These are phyloP conservation scores for Jaminaea rosea DNA, from an alignment of 1,284 basidiomycete genomes.

Conservation along the genomic window DNA sequence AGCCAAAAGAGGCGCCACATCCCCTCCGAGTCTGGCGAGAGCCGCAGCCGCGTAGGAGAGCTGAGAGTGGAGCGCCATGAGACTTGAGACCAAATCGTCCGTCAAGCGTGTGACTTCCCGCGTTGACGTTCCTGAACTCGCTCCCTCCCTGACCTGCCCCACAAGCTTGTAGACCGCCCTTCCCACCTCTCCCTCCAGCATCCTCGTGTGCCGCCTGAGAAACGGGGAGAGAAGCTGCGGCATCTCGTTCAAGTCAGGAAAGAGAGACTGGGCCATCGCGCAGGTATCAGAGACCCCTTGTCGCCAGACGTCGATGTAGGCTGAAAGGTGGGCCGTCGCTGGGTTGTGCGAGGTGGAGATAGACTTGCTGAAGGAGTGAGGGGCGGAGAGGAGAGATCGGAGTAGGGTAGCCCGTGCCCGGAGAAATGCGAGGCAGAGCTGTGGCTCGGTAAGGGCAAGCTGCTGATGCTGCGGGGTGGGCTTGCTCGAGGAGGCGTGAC, in stretches of 20 bases:
- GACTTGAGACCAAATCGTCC: background rate
- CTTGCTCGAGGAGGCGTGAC: too few species aligned
- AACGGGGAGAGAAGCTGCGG: background rate
- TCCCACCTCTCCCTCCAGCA: background rate
- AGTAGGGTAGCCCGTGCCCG: background rate
- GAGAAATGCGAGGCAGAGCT: background rate
- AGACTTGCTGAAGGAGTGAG: background rate
- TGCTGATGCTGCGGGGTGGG: too few species aligned
- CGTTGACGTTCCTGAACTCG: too few species aligned
- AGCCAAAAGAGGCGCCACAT: background rate
- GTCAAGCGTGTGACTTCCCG: too few species aligned
- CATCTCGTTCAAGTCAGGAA: background rate
- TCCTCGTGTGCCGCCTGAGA: background rate
- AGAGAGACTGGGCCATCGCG: background rate
- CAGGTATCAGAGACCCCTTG: background rate
- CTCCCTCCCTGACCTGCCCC: too few species aligned
- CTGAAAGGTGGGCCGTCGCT: background rate
- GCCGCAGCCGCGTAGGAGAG: background rate
- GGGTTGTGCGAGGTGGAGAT: background rate
- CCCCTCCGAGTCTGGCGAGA: background rate
- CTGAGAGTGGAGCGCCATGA: background rate
- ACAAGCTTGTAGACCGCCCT: background rate
- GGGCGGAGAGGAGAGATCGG: background rate
- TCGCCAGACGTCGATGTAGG: background rate
- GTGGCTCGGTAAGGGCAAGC: background rate